Evolutionary conservation across 805 yeast genomes (phyloP), one percentile per base, ranked within the genome.

Genomic region (Myxozyma mucilagina): DNA sequence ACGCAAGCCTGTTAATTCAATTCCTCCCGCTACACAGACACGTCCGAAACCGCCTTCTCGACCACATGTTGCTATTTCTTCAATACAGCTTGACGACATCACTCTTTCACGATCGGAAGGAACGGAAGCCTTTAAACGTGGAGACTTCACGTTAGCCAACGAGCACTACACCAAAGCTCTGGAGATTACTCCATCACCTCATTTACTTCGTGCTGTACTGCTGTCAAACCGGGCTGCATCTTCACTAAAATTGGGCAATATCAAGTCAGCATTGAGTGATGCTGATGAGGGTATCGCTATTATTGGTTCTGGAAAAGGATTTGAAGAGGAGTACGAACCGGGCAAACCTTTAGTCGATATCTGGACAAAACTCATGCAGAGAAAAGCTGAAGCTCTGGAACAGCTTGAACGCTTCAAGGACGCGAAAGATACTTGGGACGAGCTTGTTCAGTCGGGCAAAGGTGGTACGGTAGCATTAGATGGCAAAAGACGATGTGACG

Each of bases 341-440:
- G 85, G 81, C 5, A 85, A 86, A 68, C 69, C 79, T 0, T 79
- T 87, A 62, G 84, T 82, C 70, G 85, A 84, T 16, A 84, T 94
- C 73, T 90, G 91, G 87, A 73, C 82, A 29, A 92, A 90, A 72
- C 78, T 93, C 16, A 72, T 84, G 52, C 75, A 82, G 1, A 84
- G 87, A 62, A 83, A 84, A 64, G 97, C 97, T 0, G 97, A 94
- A 70, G 86, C 93, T 1, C 78, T 85, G 44, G 99, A 94, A 74
- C 84, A 84, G 72, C 69, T 85, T 56, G 99, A 94, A 69, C 82
- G 81, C 66, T 89, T 80, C 73, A 71, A 79, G 57, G 85, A 81
- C 6, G 87, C 97, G 0, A 76, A 89, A 31, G 77, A 73, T 0
- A 71, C 82, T 5, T 93, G 90, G 78, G 81, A 80, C 60, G 72